Conservation (phyloP, 2,329 filamentous ascomycete species). For the Neopestalotiopsis rosae region DNA sequence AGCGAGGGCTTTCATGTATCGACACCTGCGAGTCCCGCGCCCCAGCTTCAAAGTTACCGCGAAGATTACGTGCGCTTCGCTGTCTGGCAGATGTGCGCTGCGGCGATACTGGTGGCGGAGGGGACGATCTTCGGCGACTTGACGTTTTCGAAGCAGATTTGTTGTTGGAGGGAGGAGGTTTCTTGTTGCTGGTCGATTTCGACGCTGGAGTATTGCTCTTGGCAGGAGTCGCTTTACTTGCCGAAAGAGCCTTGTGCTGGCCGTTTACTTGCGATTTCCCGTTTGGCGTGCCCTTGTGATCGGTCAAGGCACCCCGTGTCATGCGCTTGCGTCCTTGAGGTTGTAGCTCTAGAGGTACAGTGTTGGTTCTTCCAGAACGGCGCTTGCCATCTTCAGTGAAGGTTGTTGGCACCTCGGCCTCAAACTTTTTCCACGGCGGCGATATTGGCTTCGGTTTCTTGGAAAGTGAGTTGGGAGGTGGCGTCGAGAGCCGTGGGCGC, state of each 20-base stretch:
- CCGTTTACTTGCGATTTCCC: slow-evolving; percentile 37
- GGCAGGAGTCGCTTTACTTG: slow-evolving; percentile 34
- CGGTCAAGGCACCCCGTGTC: slow-evolving; percentile 52
- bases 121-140: slow-evolving; percentile 43
- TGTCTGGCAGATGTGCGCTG: slow-evolving; percentile 45
- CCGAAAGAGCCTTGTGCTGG: slow-evolving; percentile 35
- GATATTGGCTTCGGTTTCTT: slow-evolving; percentile 63
- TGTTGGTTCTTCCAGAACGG: slow-evolving; percentile 70
- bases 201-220: slow-evolving; percentile 29
- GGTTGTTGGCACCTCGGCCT: slow-evolving; percentile 78
- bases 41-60: slow-evolving; percentile 34
- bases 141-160: slow-evolving; percentile 30
- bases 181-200: slow-evolving; percentile 31
- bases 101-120: slow-evolving; percentile 42
- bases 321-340: slow-evolving; percentile 55
- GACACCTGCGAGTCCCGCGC: slow-evolving; percentile 24
- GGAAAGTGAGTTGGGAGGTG: slow-evolving; percentile 41
- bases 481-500: slow-evolving; percentile 64
- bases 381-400: slow-evolving; percentile 77
- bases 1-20: slow-evolving; percentile 29
- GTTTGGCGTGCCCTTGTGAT: slow-evolving; percentile 39
- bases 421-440: slow-evolving; percentile 90
- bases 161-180: slow-evolving; percentile 24
- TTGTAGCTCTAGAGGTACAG: slow-evolving; percentile 57
- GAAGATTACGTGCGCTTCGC: slow-evolving; percentile 46